Evolutionary conservation across 257 asterid genomes (phyloP), one percentile per base, ranked within the genome.

Genomic region (Nicotiana paniculata): DNA sequence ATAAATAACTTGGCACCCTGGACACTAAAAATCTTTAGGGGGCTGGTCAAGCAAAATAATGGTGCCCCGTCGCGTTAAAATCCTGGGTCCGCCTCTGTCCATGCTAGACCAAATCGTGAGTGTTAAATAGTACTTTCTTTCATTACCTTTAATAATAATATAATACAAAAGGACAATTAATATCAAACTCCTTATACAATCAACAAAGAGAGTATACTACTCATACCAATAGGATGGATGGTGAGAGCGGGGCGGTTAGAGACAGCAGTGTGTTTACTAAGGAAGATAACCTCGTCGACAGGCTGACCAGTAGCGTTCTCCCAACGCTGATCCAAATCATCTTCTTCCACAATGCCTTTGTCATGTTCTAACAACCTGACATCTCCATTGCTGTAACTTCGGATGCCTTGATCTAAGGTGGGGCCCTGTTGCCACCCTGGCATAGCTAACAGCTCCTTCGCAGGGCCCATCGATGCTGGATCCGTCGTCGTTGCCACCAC

Each of bases 381-480:
- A 69, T 84, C 90, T 75, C 93, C 97, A 78, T 89, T 85, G 61
- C 48, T 84, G 91, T 86, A 95, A 85, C 93, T 95, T 83, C 91
- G 83, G 85, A 93, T 85, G 66, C 89, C 90, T n/a, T 77, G 87
- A 12, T 87, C 92, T 51, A 90, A 84, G 13, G 87, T 83, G 81
- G 93, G 93, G 0, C 97, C 95, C 21, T 92, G 82, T 9, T 81
- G 77, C 98, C 98, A 95, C 7, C 97, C 98, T 81, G 97, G 93
- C 98, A 86, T 91, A 84, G 90, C 85, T 24, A 93, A 67, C 7
- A 95, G 91, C 82, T 90, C 92, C 86, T 88, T 89, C 4, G 98
- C 98, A 0, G 99, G 99, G 70, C 89, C 90, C 82, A 90, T 90
- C 24, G 99, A 95, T 72, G 95, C 99, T 74, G 99, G 97, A 88